A percentile compares a stretch with the other conserved stretches of the same genome.
Evolutionary conservation across 768 basidiomycete species (phyloP).

Genomic region (Tremella mesenterica): DNA sequence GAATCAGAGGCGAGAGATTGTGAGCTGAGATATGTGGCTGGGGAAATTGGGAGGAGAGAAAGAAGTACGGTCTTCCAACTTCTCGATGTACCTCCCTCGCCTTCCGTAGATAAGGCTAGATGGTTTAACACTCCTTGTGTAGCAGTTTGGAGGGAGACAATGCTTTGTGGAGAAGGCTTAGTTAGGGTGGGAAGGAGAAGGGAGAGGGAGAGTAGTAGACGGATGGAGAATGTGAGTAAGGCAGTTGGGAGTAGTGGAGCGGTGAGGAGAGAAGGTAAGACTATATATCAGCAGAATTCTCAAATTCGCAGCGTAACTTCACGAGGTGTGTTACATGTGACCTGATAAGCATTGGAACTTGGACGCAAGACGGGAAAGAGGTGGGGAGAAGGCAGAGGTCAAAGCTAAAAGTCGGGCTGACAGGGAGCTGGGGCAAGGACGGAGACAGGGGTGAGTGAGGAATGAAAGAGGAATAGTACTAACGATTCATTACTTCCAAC

Average conservation of each 20-base stretch:
- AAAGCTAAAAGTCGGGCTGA: no score
- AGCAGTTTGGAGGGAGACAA: no score
- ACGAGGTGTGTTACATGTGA: background rate
- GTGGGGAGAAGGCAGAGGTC: no score
- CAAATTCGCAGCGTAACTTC: background rate
- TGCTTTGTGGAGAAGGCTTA: background rate
- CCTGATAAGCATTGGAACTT: background rate
- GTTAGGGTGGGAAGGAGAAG: slow-evolving; percentile 14
- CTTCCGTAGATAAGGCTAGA: slow-evolving; percentile 20
- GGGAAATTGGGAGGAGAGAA: background rate
- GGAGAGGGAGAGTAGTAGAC: slow-evolving; percentile 29
- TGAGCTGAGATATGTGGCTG: no score
- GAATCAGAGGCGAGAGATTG: no score
- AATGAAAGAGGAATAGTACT: no score
- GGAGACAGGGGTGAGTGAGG: no score
- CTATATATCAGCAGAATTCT: slow-evolving; percentile 8
- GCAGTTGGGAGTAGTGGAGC: slow-evolving; percentile 26
- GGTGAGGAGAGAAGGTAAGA: slow-evolving; percentile 19
- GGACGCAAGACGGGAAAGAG: background rate
- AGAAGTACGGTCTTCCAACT: slow-evolving; percentile 37
- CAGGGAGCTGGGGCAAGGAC: no score
- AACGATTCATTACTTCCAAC: slow-evolving; percentile 19
- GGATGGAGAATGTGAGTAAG: slow-evolving; percentile 29
- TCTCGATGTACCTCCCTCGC: slow-evolving; percentile 22
- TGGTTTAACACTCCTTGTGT: background rate